Evolutionary conservation across 2,329 filamentous ascomycete genomes (phyloP), one percentile per base, ranked within the genome.

Genomic region (Diaporthe sp.): DNA sequence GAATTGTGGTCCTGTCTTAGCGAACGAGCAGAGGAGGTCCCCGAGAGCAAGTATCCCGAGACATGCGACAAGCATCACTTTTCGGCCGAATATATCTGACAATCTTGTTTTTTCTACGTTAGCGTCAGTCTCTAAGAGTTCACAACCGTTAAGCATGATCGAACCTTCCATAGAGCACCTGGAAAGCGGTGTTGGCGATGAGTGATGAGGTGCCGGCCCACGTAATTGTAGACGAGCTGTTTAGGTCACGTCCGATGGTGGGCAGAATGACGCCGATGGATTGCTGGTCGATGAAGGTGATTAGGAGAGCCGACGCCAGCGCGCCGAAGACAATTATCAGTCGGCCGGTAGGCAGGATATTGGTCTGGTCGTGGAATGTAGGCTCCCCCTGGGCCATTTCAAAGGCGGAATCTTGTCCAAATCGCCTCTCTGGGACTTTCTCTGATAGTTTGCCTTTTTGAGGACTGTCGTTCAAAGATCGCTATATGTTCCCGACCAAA

Each of bases 11-110:
- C 88, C 85, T 73, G 86, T 90, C 51, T 85, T 84, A 0, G 89
- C 85, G 35, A 93, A 83, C 1, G 89, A 89, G 78, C 91, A 92
- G 1, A 91, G 82, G 65, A 93, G 80, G 78, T 92, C 90, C 2
- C 88, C 88, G 19, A 92, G 72, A 10, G 86, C 84, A 7, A 93
- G 82, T 17, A 91, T 80, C 0, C 83, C 83, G 10, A 92, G 80
- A 2, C 88, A 88, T 1, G 84, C 84, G 3, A 93, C 79, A 69
- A 90, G 88, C 9, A 92, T 85, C 10, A 86, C 84, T 79, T 92
- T 92, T 25, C 91, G 86, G 27, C 90, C 90, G 68, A 92, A 87
- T 1, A 92, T 88, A 79, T 92, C 90, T 0, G 90, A 91, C 4
- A 92, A 78, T 22, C 42, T 47, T 22, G 22, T 47, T 22, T 47